phyloP scores from a whole-genome alignment of 805 yeast species.

The Metschnikowia gruessii region DNA sequence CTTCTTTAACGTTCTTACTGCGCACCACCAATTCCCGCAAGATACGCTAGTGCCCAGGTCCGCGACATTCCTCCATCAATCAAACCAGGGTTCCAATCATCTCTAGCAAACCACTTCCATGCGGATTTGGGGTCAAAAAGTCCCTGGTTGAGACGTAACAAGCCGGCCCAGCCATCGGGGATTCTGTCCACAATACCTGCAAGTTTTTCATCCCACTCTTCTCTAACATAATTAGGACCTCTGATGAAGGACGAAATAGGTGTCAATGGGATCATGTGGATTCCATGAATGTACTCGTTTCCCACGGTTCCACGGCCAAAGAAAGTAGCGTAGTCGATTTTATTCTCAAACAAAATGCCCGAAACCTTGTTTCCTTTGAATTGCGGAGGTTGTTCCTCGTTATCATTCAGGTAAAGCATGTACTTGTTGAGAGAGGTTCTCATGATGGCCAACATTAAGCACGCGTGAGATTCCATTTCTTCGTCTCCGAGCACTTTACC shows the following conservation, averaged over 20 bases:
- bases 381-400: constrained; percentile 52
- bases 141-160: constrained; percentile 71
- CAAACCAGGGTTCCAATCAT: constrained; percentile 49
- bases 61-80: constrained; percentile 84
- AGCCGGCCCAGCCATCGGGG: constrained; percentile 70
- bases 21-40: constrained; percentile 49
- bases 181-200: constrained; percentile 44
- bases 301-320: constrained; percentile 61
- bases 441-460: constrained; percentile 60
- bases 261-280: constrained; percentile 73
- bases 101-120: constrained; percentile 45
- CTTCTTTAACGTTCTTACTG: background rate
- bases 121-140: constrained; percentile 59
- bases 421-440: constrained; percentile 52
- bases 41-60: constrained; percentile 81
- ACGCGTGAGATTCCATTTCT: constrained; percentile 52
- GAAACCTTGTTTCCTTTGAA: constrained; percentile 63
- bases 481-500: constrained; percentile 53
- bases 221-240: constrained; percentile 48
- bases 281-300: constrained; percentile 70
- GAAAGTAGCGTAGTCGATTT: constrained; percentile 69
- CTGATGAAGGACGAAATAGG: constrained; percentile 64
- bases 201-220: constrained; percentile 62
- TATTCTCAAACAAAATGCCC: constrained; percentile 72
- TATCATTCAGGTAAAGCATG: constrained; percentile 52